phyloP scores from a whole-genome alignment of 495 filamentous ascomycete species.

The Evernia prunastri region DNA sequence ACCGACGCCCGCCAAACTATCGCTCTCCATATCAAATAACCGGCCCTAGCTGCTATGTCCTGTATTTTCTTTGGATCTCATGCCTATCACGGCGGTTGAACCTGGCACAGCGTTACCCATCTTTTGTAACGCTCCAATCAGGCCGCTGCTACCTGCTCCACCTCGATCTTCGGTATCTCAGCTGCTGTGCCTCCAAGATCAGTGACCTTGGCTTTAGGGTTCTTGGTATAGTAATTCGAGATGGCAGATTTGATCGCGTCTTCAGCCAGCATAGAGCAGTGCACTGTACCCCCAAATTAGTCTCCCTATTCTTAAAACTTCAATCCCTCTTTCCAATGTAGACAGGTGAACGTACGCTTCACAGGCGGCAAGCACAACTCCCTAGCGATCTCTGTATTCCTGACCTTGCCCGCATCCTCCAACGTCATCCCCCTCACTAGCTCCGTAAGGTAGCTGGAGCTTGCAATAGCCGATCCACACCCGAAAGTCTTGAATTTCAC shows the following conservation, averaged over 20 bases:
- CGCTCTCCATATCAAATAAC: neutral
- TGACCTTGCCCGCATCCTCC: slow-evolving; percentile 81
- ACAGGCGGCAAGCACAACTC: slow-evolving; percentile 93
- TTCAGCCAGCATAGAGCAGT: slow-evolving; percentile 99
- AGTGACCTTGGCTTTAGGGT: slow-evolving; percentile 65
- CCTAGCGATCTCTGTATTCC: slow-evolving; percentile 96
- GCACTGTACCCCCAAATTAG: slow-evolving; percentile 49
- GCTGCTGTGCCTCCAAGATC: slow-evolving; percentile 66
- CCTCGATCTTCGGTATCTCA: slow-evolving; percentile 48
- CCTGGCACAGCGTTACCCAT: neutral
- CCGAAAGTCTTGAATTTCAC: slow-evolving; percentile 99
- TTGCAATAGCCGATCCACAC: slow-evolving; percentile 92
- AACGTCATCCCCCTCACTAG: slow-evolving; percentile 88
- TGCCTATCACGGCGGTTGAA: neutral
- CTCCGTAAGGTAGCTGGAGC: slow-evolving; percentile 84
- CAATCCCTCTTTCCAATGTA: neutral
- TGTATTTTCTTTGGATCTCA: neutral
- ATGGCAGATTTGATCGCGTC: slow-evolving; percentile 99
- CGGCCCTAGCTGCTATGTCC: neutral
- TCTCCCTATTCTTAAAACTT: neutral
- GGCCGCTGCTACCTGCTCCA: slow-evolving; percentile 34
- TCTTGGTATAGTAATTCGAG: slow-evolving; percentile 95
- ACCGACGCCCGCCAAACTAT: neutral
- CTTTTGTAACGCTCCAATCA: neutral
- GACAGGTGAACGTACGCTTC: slow-evolving; percentile 58